Evolutionary conservation across 192 early-diverging fungal species (phyloP).

Genomic region (Coemansia sp.): DNA sequence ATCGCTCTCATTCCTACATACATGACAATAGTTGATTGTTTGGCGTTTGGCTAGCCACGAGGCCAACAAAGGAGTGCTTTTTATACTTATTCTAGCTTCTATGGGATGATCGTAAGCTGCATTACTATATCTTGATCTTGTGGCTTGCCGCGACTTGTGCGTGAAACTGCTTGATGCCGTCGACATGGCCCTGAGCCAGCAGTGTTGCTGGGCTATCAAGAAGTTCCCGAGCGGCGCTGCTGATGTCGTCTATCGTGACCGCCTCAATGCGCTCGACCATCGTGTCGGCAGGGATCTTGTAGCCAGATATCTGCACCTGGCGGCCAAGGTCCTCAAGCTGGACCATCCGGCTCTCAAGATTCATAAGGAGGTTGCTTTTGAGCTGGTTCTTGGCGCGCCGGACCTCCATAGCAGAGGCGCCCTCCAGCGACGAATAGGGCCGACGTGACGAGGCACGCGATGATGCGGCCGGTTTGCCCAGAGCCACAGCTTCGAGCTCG

Average conservation of each 20-base stretch:
- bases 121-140: conserved; percentile 16
- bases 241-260: conserved; percentile 71
- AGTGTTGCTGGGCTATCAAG: conserved; percentile 62
- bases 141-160: conserved; percentile 37
- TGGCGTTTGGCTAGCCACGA: too few species aligned
- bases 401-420: conserved; percentile 59
- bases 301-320: conserved; percentile 72
- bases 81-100: too few species aligned
- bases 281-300: conserved; percentile 68
- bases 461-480: conserved; percentile 1
- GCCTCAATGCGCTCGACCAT: conserved; percentile 80
- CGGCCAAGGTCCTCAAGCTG: conserved; percentile 93
- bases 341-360: conserved; percentile 86
- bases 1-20: too few species aligned
- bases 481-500: conserved; percentile 74
- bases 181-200: conserved; percentile 63
- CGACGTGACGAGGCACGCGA: conserved; percentile 29
- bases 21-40: too few species aligned
- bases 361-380: conserved; percentile 89
- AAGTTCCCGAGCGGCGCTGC: conserved; percentile 69
- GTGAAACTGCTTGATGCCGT: conserved; percentile 27
- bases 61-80: too few species aligned
- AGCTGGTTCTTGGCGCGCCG: conserved; percentile 94
- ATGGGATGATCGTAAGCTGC: too few species aligned
- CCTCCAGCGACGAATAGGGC: conserved; percentile 38